Conservation (phyloP, 2,329 filamentous ascomycete genomes). For the Thielaviopsis populi region DNA sequence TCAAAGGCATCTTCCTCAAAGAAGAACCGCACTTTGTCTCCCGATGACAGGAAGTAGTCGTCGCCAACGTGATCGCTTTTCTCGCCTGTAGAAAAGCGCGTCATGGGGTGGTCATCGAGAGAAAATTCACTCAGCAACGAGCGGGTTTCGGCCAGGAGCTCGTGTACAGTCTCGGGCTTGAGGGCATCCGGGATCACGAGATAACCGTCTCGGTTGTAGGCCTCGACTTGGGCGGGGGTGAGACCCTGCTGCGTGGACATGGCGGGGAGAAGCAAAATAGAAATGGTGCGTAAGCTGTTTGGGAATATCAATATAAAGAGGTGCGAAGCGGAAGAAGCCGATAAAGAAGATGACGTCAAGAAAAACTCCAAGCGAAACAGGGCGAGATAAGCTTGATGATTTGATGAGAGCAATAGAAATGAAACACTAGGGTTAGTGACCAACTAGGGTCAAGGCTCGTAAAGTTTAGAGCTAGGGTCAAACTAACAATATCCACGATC, state of each 20-base stretch:
- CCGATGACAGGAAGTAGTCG: slow-evolving; percentile 79
- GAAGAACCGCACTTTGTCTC: slow-evolving; percentile 91
- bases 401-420: neutral
- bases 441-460: no score
- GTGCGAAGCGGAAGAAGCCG: no score
- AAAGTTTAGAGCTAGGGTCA: no score
- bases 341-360: no score
- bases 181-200: slow-evolving; percentile 73
- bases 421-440: neutral
- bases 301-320: no score
- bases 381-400: no score
- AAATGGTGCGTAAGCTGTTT: neutral
- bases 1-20: slow-evolving; percentile 90
- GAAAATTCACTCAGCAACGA: slow-evolving; percentile 59
- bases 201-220: slow-evolving; percentile 75
- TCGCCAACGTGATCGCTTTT: slow-evolving; percentile 70
- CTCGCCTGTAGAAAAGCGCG: slow-evolving; percentile 77
- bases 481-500: slow-evolving; percentile 7
- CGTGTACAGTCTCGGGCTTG: slow-evolving; percentile 44
- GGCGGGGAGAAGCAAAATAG: neutral
- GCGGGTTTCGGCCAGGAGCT: slow-evolving; percentile 61
- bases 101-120: slow-evolving; percentile 77
- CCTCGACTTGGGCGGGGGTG: slow-evolving; percentile 51
- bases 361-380: no score
- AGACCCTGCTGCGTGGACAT: slow-evolving; percentile 35